phyloP scores from a whole-genome alignment of 805 yeast genomes.

The Kregervanrija pseudodelftensis region DNA sequence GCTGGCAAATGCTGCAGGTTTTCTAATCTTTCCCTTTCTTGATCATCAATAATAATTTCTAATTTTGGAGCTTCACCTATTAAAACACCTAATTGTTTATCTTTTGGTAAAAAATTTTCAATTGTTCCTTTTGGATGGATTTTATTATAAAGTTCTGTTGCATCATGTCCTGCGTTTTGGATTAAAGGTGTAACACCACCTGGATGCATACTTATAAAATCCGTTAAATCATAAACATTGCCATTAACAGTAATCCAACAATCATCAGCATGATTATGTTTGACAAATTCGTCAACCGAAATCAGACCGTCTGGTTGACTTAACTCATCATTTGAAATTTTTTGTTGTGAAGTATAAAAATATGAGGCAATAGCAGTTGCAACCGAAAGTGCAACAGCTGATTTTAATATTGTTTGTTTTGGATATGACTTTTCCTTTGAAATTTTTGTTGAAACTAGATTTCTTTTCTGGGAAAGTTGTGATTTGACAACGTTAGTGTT shows the following conservation, averaged over 20 bases:
- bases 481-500: constrained; percentile 1
- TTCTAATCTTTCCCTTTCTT: constrained; percentile 37
- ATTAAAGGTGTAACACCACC: constrained; percentile 42
- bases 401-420: neutral
- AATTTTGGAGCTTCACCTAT: constrained; percentile 29
- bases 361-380: constrained; percentile 4
- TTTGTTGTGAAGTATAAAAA: constrained; percentile 2
- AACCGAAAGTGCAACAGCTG: constrained; percentile 4
- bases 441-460: neutral
- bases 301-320: constrained; percentile 5
- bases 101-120: constrained; percentile 48
- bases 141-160: constrained; percentile 70
- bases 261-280: constrained; percentile 52
- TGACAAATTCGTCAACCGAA: constrained; percentile 33
- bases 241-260: constrained; percentile 85
- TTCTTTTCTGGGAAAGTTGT: neutral
- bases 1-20: constrained; percentile 54
- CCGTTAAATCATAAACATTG: constrained; percentile 74
- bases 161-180: constrained; percentile 45
- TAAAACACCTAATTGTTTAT: constrained; percentile 54
- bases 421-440: neutral
- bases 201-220: constrained; percentile 38
- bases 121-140: constrained; percentile 85
- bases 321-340: neutral
- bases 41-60: constrained; percentile 31